phyloP scores from a whole-genome alignment of 2,329 filamentous ascomycete species.

The Neopestalotiopsis rosae region DNA sequence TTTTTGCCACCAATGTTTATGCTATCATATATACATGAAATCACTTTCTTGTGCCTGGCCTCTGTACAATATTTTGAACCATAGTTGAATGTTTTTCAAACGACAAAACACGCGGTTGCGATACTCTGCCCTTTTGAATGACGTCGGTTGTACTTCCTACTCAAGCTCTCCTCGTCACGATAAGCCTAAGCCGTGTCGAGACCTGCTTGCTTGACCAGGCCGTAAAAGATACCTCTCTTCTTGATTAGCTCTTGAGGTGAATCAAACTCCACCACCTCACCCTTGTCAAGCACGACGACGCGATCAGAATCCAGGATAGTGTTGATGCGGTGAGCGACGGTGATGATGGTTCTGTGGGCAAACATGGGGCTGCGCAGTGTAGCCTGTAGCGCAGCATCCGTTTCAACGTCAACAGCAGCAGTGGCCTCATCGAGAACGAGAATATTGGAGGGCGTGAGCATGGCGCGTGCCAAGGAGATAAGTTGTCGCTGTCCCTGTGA shows the following conservation, averaged over 20 bases:
- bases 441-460: slow-evolving; percentile 96
- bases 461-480: slow-evolving; percentile 88
- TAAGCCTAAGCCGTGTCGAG: slow-evolving; percentile 56
- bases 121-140: background rate
- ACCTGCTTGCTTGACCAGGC: slow-evolving; percentile 89
- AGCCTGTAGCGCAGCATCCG: slow-evolving; percentile 68
- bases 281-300: slow-evolving; percentile 91
- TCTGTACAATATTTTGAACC: slow-evolving; percentile 13
- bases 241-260: slow-evolving; percentile 79
- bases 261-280: slow-evolving; percentile 91
- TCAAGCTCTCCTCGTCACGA: slow-evolving; percentile 2
- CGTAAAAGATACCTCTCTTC: slow-evolving; percentile 81
- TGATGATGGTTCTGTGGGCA: slow-evolving; percentile 93
- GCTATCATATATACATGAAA: background rate
- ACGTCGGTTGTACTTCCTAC: background rate
- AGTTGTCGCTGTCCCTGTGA: slow-evolving; percentile 95
- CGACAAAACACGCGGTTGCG: background rate
- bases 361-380: slow-evolving; percentile 73
- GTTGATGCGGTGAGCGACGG: slow-evolving; percentile 97
- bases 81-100: slow-evolving; percentile 5
- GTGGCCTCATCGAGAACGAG: slow-evolving; percentile 97
- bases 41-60: background rate
- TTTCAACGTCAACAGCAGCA: slow-evolving; percentile 73
- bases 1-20: background rate
- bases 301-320: slow-evolving; percentile 90